Conservation (phyloP, 2,329 filamentous ascomycete species). For the Fusarium denticulatum region DNA sequence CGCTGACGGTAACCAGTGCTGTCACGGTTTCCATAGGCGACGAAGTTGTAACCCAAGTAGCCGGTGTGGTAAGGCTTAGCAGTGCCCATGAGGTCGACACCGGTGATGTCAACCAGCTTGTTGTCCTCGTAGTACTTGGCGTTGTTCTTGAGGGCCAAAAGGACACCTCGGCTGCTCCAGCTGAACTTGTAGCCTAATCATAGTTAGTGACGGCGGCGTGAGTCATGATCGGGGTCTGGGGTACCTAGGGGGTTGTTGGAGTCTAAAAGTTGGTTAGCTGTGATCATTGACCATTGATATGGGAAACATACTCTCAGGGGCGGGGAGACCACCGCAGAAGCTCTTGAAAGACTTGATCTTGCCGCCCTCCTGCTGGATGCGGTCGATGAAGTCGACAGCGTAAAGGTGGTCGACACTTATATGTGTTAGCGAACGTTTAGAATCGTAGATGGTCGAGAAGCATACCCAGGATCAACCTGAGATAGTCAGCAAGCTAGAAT, state of each 20-base stretch:
- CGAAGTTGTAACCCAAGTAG: slow-evolving; percentile 85
- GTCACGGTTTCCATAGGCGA: slow-evolving; percentile 94
- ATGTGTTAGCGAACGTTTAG: not conserved
- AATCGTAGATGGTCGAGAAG: not conserved
- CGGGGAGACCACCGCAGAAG: slow-evolving; percentile 83
- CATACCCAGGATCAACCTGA: slow-evolving; percentile 40
- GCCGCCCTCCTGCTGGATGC: slow-evolving; percentile 87
- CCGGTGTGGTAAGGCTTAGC: slow-evolving; percentile 88
- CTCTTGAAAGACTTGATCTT: slow-evolving; percentile 84
- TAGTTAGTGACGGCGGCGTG: not conserved
- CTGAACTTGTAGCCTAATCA: slow-evolving; percentile 71
- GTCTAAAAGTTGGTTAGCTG: slow-evolving; percentile 45
- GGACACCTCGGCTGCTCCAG: slow-evolving; percentile 75
- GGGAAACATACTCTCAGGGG: slow-evolving; percentile 58
- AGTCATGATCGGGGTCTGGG: not conserved
- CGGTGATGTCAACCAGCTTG: slow-evolving; percentile 71
- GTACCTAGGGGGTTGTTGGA: slow-evolving; percentile 83
- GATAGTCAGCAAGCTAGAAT: not conserved
- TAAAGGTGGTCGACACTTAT: slow-evolving; percentile 58
- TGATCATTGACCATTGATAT: not conserved
- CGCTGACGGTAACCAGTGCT: slow-evolving; percentile 87
- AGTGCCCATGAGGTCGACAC: slow-evolving; percentile 79
- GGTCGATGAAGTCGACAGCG: slow-evolving; percentile 86
- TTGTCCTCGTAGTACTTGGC: slow-evolving; percentile 86
- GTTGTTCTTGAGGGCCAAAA: slow-evolving; percentile 87